A percentile compares a stretch with the other conserved stretches of the same genome.
These are phyloP conservation scores for Escallonia rubra DNA, from an alignment of 129 eudicot genomes.

Conservation along the genomic window DNA sequence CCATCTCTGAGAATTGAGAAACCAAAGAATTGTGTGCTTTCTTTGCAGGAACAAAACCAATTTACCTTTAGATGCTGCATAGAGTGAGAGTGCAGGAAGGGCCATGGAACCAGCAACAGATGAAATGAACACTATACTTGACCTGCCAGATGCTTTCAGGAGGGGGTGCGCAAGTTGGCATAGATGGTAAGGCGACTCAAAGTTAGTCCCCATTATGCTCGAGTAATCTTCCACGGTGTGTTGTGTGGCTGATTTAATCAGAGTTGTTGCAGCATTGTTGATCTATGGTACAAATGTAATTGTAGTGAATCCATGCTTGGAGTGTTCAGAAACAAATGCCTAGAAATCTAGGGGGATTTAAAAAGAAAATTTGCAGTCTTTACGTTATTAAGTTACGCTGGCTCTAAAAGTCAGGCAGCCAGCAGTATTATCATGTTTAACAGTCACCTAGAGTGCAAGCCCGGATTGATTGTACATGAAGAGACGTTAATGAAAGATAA, in stretches of 20 bases:
- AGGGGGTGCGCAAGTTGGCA: constrained; percentile 59
- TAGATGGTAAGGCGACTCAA: constrained; percentile 62
- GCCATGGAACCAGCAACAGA: constrained; percentile 59
- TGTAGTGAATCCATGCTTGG: too few relatives aligned
- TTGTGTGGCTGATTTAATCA: constrained; percentile 41
- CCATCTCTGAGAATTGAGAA: neutral
- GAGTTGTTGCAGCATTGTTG: constrained; percentile 48
- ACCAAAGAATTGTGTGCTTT: neutral
- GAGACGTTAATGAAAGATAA: too few relatives aligned
- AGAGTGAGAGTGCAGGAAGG: constrained; percentile 47
- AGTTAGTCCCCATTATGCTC: constrained; percentile 40
- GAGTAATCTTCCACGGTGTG: constrained; percentile 36
- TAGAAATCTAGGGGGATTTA: too few relatives aligned
- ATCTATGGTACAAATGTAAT: constrained; percentile 21
- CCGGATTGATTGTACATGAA: too few relatives aligned
- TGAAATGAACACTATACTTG: constrained; percentile 62
- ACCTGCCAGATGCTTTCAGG: constrained; percentile 54
- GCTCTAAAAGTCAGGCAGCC: too few relatives aligned
- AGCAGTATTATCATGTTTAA: too few relatives aligned
- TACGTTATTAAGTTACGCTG: too few relatives aligned
- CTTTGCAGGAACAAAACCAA: neutral
- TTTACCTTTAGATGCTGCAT: constrained; percentile 19
- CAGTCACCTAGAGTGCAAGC: too few relatives aligned
- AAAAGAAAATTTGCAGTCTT: too few relatives aligned
- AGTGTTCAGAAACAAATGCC: too few relatives aligned